A percentile compares a stretch with the other conserved stretches of the same genome.
Conservation (phyloP, 148 eudicot genomes). For the Fagopyrum esculentum region DNA sequence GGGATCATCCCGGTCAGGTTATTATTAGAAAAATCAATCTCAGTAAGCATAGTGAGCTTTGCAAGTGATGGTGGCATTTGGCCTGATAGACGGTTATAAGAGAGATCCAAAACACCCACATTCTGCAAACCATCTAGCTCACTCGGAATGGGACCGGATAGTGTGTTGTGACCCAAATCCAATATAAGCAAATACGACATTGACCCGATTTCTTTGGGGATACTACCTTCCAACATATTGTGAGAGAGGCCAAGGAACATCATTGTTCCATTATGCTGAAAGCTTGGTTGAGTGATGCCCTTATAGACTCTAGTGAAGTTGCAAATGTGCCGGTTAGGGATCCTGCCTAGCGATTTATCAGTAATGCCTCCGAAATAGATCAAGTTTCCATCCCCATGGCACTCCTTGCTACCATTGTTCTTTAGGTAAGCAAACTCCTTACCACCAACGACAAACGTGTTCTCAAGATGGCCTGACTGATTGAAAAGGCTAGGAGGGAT, state of each 20-base stretch:
- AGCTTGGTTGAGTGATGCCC: conserved; percentile 62
- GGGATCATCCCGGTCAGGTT: conserved; percentile 67
- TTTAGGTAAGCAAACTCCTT: conserved; percentile 64
- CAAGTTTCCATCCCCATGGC: conserved; percentile 87
- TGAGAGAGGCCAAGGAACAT: conserved; percentile 71
- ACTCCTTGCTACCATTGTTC: conserved; percentile 65
- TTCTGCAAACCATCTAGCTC: conserved; percentile 53
- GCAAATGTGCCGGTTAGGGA: conserved; percentile 56
- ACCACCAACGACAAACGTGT: conserved; percentile 55
- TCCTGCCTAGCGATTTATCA: conserved; percentile 38
- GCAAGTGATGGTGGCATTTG: conserved; percentile 49
- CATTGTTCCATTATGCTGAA: conserved; percentile 82
- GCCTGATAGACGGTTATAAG: conserved; percentile 59
- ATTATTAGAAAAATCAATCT: conserved; percentile 60
- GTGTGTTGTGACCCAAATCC: conserved; percentile 66
- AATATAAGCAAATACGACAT: conserved; percentile 58
- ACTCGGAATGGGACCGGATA: conserved; percentile 65
- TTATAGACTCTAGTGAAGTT: conserved; percentile 56
- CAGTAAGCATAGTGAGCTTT: conserved; percentile 46
- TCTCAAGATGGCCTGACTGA: conserved; percentile 67
- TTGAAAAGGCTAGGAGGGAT: conserved; percentile 59
- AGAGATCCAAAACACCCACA: conserved; percentile 63
- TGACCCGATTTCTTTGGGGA: conserved; percentile 76
- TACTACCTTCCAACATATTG: conserved; percentile 60
- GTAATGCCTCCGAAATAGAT: conserved; percentile 77